Percentiles rank a stretch among this genome's conserved stretches.
phyloP scores from a whole-genome alignment of 176 grass and related monocot species.

The bread wheat (Triticum aestivum) region DNA sequence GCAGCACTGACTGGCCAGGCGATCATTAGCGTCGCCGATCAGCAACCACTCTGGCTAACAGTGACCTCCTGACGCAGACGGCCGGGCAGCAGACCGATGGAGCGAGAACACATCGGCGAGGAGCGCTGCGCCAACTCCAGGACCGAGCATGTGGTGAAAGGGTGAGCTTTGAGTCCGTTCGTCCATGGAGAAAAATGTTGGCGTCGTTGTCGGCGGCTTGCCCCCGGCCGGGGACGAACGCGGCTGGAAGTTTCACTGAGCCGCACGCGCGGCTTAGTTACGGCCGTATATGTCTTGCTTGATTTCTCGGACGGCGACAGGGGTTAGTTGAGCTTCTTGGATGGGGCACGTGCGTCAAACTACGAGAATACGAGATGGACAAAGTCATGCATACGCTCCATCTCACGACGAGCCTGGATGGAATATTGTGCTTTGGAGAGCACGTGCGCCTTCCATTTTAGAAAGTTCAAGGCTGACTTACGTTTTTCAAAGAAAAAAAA shows the following conservation, averaged over 20 bases:
- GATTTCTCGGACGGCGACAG: background rate
- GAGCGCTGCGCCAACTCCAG: too few species aligned
- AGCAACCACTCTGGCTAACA: background rate
- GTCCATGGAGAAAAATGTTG: background rate
- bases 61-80: background rate
- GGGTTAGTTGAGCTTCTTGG: background rate
- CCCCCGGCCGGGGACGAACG: background rate
- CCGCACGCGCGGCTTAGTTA: background rate
- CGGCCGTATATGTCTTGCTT: background rate
- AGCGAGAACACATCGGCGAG: background rate
- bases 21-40: background rate
- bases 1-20: background rate
- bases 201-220: background rate
- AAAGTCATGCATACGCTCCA: background rate
- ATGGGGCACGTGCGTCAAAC: constrained; percentile 10
- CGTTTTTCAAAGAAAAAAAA: too few species aligned
- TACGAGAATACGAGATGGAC: background rate
- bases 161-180: background rate
- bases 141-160: background rate
- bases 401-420: background rate
- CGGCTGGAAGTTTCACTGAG: background rate
- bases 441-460: background rate
- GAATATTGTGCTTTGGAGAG: background rate
- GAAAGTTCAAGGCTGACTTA: background rate
- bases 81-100: background rate